Conservation (phyloP, 768 basidiomycete species). For the Calocybe gangraenosa region DNA sequence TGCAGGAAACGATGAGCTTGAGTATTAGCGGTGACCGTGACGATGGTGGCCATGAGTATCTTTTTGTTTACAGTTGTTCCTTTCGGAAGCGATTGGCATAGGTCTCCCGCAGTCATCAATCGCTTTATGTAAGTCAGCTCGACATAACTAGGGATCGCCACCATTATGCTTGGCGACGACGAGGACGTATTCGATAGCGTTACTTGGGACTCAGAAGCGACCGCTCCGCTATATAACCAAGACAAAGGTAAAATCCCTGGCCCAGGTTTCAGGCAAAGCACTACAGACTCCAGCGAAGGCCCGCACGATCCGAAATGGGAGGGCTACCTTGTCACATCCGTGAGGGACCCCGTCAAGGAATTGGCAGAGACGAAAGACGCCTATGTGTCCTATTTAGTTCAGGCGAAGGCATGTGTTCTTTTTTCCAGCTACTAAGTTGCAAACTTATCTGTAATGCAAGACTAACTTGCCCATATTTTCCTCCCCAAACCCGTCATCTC, state of each 20-base stretch:
- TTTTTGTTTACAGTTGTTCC: constrained; percentile 33
- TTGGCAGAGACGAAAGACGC: constrained; percentile 96
- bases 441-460: constrained; percentile 35
- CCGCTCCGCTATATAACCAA: constrained; percentile 44
- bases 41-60: constrained; percentile 18
- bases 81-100: constrained; percentile 19
- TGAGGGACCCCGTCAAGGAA: constrained; percentile 94
- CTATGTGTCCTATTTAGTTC: constrained; percentile 91
- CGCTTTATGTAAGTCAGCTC: constrained; percentile 11
- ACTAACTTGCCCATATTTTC: constrained; percentile 90
- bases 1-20: constrained; percentile 11
- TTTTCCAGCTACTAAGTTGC: not conserved
- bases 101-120: constrained; percentile 13
- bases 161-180: constrained; percentile 74
- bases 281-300: constrained; percentile 63
- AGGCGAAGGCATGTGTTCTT: constrained; percentile 63
- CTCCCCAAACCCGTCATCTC: constrained; percentile 63
- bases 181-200: constrained; percentile 91
- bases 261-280: constrained; percentile 82
- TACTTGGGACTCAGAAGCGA: constrained; percentile 78
- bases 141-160: constrained; percentile 4
- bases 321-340: constrained; percentile 75
- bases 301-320: constrained; percentile 90
- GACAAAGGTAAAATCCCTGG: constrained; percentile 41
- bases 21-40: constrained; percentile 10